These are phyloP conservation scores for bread wheat (Triticum aestivum) DNA, from an alignment of 176 grass and related monocot species.

Conservation along the genomic window DNA sequence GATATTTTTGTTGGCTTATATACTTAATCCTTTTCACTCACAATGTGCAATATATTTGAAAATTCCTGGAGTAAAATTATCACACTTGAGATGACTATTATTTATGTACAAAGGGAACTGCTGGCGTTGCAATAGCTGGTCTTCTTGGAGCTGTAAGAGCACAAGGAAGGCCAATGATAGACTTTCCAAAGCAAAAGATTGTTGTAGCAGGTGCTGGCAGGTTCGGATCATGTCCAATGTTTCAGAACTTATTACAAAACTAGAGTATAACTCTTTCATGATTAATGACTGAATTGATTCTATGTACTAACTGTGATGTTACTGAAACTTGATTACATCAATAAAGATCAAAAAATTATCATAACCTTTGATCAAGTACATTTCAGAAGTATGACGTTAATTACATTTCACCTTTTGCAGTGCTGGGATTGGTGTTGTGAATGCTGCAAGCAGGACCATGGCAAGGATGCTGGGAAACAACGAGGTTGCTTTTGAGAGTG, in stretches of 20 bases:
- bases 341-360: not conserved
- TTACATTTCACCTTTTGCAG: conserved; percentile 43
- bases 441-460: conserved; percentile 96
- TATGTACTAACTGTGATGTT: not conserved
- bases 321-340: conserved; percentile 4
- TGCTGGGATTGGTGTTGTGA: conserved; percentile 97
- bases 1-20: not conserved
- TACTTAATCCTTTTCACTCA: not conserved
- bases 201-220: conserved; percentile 99
- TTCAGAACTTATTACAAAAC: conserved; percentile 17
- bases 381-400: conserved; percentile 19
- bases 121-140: conserved; percentile 98
- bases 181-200: conserved; percentile 99
- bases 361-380: conserved; percentile 6
- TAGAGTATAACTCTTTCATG: not conserved
- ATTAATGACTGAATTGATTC: not conserved
- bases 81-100: conserved; percentile 21
- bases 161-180: conserved; percentile 94
- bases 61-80: not conserved
- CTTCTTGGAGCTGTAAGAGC: conserved; percentile 95
- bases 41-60: not conserved
- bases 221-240: conserved; percentile 24
- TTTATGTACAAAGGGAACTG: conserved; percentile 80
- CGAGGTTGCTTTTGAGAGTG: conserved; percentile 88
- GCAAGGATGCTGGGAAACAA: conserved; percentile 95